phyloP scores from a whole-genome alignment of 176 grass and related monocot genomes.

The Neostapfia colusana region DNA sequence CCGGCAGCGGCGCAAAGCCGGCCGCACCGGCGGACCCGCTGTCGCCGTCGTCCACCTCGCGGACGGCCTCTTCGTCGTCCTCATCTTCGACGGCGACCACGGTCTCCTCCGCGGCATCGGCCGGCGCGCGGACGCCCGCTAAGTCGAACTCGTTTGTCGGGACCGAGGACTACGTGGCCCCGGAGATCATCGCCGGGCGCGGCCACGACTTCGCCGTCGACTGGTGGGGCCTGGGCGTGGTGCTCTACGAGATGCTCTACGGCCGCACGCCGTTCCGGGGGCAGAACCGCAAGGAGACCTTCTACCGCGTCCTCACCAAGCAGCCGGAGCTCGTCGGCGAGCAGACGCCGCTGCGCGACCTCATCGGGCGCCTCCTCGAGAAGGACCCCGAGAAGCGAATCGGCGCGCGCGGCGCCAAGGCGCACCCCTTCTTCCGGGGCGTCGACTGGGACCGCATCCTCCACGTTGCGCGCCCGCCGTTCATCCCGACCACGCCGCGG shows the following conservation, averaged over 20 bases:
- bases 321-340: constrained; percentile 74
- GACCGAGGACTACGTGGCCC: constrained; percentile 87
- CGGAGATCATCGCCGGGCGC: constrained; percentile 66
- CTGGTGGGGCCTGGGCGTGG: constrained; percentile 75
- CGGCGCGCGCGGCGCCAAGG: constrained; percentile 55
- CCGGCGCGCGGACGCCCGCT: not conserved
- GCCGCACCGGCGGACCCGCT: too few relatives aligned
- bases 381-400: constrained; percentile 86
- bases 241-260: constrained; percentile 84
- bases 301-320: constrained; percentile 54
- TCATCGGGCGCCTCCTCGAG: constrained; percentile 75
- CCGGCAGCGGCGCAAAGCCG: too few relatives aligned
- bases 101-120: not conserved
- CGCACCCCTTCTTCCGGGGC: constrained; percentile 80
- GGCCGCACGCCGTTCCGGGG: constrained; percentile 73
- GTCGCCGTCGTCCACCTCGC: not conserved
- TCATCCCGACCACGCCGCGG: constrained; percentile 49
- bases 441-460: constrained; percentile 77
- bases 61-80: constrained; percentile 13
- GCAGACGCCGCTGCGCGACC: constrained; percentile 69
- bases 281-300: constrained; percentile 67
- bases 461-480: constrained; percentile 72
- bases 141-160: constrained; percentile 89
- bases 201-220: constrained; percentile 80
- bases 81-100: not conserved